phyloP scores from a whole-genome alignment of 441 rosid genomes.

The Lagerstroemia fauriei region DNA sequence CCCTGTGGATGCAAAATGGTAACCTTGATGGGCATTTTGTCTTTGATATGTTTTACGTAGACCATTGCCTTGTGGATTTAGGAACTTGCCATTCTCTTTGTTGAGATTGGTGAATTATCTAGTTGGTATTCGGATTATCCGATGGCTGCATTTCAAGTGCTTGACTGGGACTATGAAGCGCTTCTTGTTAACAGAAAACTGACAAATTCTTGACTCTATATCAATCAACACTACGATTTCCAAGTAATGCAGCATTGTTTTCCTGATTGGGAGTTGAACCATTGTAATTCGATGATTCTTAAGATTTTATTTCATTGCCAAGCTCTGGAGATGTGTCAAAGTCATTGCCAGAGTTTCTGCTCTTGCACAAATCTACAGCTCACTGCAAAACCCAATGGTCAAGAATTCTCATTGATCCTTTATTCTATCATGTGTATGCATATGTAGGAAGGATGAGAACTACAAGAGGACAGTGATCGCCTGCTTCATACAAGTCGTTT shows the following conservation, averaged over 20 bases:
- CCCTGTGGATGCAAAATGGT: not conserved
- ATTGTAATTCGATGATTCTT: not conserved
- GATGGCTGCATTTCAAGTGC: not conserved
- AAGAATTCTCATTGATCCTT: not conserved
- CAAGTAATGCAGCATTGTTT: not conserved
- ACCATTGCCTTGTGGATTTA: not conserved
- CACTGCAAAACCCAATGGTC: not conserved
- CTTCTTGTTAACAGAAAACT: no score
- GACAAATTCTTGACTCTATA: not conserved
- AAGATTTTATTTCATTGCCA: no score
- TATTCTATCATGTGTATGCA: not conserved
- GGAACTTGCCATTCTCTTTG: not conserved
- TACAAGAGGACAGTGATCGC: slow-evolving; percentile 81
- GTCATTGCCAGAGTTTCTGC: no score
- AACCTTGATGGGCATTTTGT: not conserved
- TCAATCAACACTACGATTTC: not conserved
- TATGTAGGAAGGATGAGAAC: slow-evolving; percentile 73
- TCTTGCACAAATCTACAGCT: not conserved
- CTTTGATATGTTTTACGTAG: not conserved
- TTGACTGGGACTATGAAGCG: no score
- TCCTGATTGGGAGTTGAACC: not conserved
- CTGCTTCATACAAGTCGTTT: slow-evolving; percentile 88
- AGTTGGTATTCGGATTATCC: not conserved
- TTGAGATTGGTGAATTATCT: not conserved
- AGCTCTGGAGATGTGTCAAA: no score